phyloP scores from a whole-genome alignment of 2,329 filamentous ascomycete genomes.

The Hymenotorrendiella dingleyae region DNA sequence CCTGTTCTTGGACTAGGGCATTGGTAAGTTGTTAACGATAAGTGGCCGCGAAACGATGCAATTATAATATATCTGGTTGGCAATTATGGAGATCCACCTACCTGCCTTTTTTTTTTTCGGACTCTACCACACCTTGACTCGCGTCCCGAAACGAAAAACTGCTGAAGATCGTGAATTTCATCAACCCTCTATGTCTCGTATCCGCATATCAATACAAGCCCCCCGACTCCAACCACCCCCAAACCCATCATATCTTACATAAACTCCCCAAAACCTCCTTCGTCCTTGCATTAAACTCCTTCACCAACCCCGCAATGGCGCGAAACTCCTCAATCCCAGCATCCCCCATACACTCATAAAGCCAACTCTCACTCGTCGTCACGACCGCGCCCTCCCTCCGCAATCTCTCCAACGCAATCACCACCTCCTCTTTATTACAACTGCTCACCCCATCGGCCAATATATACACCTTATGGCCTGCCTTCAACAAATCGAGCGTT shows the following conservation, averaged over 20 bases:
- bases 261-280: constrained; percentile 61
- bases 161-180: too few relatives aligned
- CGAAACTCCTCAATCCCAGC: constrained; percentile 68
- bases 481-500: constrained; percentile 68
- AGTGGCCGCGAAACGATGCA: too few relatives aligned
- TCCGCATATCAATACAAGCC: too few relatives aligned
- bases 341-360: constrained; percentile 88
- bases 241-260: constrained; percentile 46
- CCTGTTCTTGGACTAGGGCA: too few relatives aligned
- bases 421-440: constrained; percentile 76
- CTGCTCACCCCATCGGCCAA: constrained; percentile 86
- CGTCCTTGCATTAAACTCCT: constrained; percentile 67
- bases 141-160: too few relatives aligned
- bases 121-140: too few relatives aligned
- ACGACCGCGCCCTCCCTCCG: constrained; percentile 70
- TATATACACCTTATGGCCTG: constrained; percentile 77
- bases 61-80: too few relatives aligned
- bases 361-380: constrained; percentile 80
- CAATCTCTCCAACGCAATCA: constrained; percentile 70
- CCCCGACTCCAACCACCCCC: background rate
- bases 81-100: too few relatives aligned
- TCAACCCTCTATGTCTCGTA: too few relatives aligned
- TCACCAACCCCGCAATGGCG: constrained; percentile 68
- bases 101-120: too few relatives aligned
- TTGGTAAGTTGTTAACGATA: too few relatives aligned